Base-by-base conservation (phyloP, 768 basidiomycete species). In the Macrolepiota albuminosa region DNA sequence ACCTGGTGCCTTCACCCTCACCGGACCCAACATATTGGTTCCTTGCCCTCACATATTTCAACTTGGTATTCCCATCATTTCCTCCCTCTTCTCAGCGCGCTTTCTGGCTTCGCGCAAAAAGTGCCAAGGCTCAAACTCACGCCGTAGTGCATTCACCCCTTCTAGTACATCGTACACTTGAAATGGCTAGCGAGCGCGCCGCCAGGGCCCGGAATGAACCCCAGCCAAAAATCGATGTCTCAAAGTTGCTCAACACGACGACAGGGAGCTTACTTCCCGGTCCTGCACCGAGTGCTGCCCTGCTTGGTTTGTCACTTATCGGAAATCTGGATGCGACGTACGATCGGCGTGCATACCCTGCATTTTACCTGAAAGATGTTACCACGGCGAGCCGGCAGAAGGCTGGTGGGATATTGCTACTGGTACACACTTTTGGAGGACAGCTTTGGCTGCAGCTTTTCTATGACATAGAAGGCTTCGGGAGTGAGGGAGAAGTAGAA, bases 241-340 rank as follows among this genome's bases (percentile, higher is more conserved):
- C 45, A 2, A 43, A 49, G 13, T n/a, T 60, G 9, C 46, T 58
- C 40, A 45, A 51, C 5, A 56, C 64, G 70, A 8, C 54, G n/a
- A 29, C 47, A 21, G 40, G 42, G 7, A 56, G 50, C 10, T 10
- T 56, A 14, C 60, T 63, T 40, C 55, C 56, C 34, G 59, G 56
- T 3, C 68, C 73, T 2, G 65, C 71, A 31, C 73, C 68, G 24
- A 71, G 68, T 50, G 42, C 58, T 7, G 66, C 69, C 6, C 68
- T 89, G 16, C 75, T 87, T 60, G 87, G 87, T 0, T 70, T 88
- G 34, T 89, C 87, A 13, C 77, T 88, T 64, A 79, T 88, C 39
- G 87, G 87, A 6, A 87, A 88, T 67, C 75, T 88, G 39, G 87
- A 89, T 64, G 81, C 76, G 6, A 83, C 82, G 16, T 89, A 88